Base-by-base conservation (phyloP, 306 rosid genomes). In the Prunus armeniaca region DNA sequence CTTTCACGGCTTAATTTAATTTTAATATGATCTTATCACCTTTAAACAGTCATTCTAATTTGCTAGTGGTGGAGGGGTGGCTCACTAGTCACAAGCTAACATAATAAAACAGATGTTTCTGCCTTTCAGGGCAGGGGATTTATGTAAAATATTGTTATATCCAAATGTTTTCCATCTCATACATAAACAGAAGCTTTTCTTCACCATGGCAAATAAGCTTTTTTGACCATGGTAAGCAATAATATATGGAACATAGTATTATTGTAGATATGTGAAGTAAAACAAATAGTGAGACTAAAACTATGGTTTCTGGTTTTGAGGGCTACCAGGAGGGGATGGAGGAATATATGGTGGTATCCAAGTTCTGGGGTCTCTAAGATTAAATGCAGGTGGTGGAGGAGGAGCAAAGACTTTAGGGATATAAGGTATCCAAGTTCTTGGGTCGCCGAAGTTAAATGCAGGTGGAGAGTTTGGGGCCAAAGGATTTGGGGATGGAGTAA, bases 351-450 rank as follows among this genome's bases (percentile, higher is more conserved):
- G 43, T 38, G 93, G 89, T 55, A 85, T 77, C 91, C 93, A 89
- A 13, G 91, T 89, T 77, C 61, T 82, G 18, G 93, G 91, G 76
- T 89, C 88, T 69, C 79, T 60, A 18, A 85, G 74, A 72, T 82
- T 76, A 30, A 87, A 87, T 45, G 77, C 61, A 58, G 81, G 85
- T 47, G 78, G 87, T 8, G 82, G 86, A 17, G 82, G 67, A 19
- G 86, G 75, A 52, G 81, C 74, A 49, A 63, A 54, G 32, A 74
- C 46, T 69, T 84, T 45, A 76, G 72, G 65, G 13, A 25, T 9
- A 66, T 69, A 65, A 18, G 93, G 89, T 55, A 85, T 77, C 91
- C 93, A 89, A 13, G 91, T 89, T 77, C 60, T 82, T 13, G 93
- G 91, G 76, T 89, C 88, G 66, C 79, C 55, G 12, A 85, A 71